Conservation (phyloP, 2,329 filamentous ascomycete genomes). For the Curvularia eragrostidis region DNA sequence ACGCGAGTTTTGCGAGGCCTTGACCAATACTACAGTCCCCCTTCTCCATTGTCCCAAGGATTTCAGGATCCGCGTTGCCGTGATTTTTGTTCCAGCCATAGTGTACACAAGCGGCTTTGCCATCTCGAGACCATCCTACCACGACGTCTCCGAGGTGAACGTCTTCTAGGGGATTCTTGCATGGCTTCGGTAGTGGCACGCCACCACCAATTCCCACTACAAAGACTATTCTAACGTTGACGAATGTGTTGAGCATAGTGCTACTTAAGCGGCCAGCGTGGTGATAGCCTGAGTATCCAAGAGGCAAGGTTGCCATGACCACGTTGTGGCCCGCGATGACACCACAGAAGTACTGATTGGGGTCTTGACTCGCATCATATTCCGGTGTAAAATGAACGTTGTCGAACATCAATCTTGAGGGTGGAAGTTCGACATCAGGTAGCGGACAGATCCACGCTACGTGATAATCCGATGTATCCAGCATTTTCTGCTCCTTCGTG, state of each 20-base stretch:
- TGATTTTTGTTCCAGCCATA: neutral
- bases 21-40: neutral
- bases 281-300: neutral
- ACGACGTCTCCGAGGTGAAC: neutral
- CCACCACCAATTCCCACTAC: neutral
- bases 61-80: neutral
- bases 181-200: neutral
- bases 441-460: neutral
- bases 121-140: neutral
- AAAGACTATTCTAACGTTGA: neutral
- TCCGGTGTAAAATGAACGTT: neutral
- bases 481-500: no score
- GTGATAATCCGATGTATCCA: neutral
- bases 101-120: neutral
- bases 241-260: neutral
- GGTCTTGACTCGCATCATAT: neutral
- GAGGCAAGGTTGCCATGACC: neutral
- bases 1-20: neutral
- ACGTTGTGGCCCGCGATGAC: neutral
- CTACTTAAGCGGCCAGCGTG: neutral
- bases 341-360: neutral
- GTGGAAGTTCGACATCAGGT: neutral
- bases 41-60: neutral
- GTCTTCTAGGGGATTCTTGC: neutral
- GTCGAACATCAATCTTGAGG: neutral